Percentiles rank a stretch among this genome's conserved stretches.
phyloP scores from a whole-genome alignment of 495 filamentous ascomycete genomes.

The Tuber indicum region DNA sequence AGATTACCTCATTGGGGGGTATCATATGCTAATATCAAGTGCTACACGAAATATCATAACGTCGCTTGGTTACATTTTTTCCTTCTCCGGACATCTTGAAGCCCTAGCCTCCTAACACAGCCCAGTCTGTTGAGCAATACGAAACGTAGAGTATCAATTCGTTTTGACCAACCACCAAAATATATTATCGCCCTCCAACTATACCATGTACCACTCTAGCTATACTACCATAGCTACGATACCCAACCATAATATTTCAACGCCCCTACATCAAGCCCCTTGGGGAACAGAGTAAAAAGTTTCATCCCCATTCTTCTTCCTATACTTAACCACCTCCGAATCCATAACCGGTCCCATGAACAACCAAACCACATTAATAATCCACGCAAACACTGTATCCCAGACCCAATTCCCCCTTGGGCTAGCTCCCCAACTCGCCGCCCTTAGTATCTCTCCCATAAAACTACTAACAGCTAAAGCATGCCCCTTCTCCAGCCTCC shows the following conservation, averaged over 20 bases:
- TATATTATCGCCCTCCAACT: too few species aligned
- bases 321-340: slow-evolving; percentile 54
- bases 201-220: neutral
- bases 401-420: slow-evolving; percentile 54
- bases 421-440: slow-evolving; percentile 52
- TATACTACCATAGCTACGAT: neutral
- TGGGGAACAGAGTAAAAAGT: neutral
- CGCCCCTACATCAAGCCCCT: neutral
- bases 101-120: neutral
- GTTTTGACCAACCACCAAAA: neutral
- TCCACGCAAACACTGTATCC: slow-evolving; percentile 56
- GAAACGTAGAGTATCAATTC: neutral
- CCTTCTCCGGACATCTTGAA: neutral
- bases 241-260: neutral
- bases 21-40: neutral
- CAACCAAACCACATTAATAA: slow-evolving; percentile 54
- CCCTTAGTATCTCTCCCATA: slow-evolving; percentile 62
- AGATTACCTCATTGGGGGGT: neutral
- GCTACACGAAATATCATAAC: neutral
- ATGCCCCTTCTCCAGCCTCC: slow-evolving; percentile 69
- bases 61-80: neutral
- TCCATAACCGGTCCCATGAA: slow-evolving; percentile 57
- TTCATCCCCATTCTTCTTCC: slow-evolving; percentile 51
- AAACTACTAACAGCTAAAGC: slow-evolving; percentile 68
- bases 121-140: too few species aligned